phyloP scores from a whole-genome alignment of 2,329 filamentous ascomycete species.

The Xylaria digitata region DNA sequence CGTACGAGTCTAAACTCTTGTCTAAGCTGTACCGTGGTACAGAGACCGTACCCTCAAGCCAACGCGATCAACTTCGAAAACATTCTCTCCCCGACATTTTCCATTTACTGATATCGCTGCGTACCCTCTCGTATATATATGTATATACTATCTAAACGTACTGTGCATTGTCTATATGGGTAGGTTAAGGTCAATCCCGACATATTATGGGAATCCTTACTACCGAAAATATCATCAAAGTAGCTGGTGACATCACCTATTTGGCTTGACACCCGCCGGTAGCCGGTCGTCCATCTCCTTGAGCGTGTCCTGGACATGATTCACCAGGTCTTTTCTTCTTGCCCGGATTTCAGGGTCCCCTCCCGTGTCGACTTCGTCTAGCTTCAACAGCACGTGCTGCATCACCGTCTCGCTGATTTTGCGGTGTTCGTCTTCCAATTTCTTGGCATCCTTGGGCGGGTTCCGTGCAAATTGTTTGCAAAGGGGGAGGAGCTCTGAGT shows the following conservation, averaged over 20 bases:
- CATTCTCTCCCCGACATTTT: constrained; percentile 4
- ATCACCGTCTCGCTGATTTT: constrained; percentile 80
- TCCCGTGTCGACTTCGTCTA: constrained; percentile 80
- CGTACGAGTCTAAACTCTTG: constrained; percentile 24
- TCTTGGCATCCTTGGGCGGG: constrained; percentile 74
- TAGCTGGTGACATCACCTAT: constrained; percentile 30
- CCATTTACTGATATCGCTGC: constrained; percentile 3
- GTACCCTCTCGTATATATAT: constrained; percentile 1
- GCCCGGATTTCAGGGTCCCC: constrained; percentile 73
- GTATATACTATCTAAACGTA: constrained; percentile 19
- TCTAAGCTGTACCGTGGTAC: constrained; percentile 10
- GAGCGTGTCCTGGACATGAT: constrained; percentile 74
- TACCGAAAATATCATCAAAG: background rate
- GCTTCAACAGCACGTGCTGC: constrained; percentile 79
- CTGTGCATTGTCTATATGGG: constrained; percentile 12
- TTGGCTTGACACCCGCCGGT: constrained; percentile 39
- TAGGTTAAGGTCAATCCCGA: constrained; percentile 4
- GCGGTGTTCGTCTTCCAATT: constrained; percentile 78
- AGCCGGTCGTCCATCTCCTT: constrained; percentile 68
- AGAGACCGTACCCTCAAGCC: background rate
- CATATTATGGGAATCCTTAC: background rate
- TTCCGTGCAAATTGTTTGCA: constrained; percentile 70
- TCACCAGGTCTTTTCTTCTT: constrained; percentile 78
- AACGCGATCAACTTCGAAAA: constrained; percentile 6
- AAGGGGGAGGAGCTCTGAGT: constrained; percentile 71